Evolutionary conservation across 108 stramenopile species (phyloP), one percentile per base, ranked within the genome.

Genomic region (Stephanodiscus triporus): DNA sequence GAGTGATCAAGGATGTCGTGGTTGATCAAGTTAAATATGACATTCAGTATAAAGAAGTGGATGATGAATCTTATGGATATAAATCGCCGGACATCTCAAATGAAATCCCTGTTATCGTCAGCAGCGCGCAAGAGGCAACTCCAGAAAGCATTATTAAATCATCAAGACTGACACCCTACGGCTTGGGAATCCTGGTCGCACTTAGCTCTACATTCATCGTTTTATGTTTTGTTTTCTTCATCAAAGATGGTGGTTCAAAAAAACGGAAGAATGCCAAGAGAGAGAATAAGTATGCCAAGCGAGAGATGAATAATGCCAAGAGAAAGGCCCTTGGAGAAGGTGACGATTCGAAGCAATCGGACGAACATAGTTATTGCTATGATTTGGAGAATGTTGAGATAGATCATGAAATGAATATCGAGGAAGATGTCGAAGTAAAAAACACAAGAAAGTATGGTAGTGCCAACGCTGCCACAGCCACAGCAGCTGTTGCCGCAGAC

Each of bases 141-240:
- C 66, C 66, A 23, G 60, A 68, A 9, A 50, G 48, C 17, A 34
- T 42, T 22, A 49, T 62, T 24, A 7, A 30, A 38, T 17, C 36
- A 60, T 56, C 47, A 13, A 19, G 9, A 54, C 48, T 58, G n/a
- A 58, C 75, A 14, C 66, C 67, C 37, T 49, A 57, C 51, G 75
- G 75, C 20, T 62, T 68, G 51, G 67, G 30, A 38, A 76, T 76
- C 24, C 49, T 68, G 0, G 75, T 55, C 20, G 75, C 30, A 5
- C 32, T 76, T 22, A 49, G 66, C 0, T 43, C 75, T 2, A 30
- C 75, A n/a, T 76, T 76, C 30, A n/a, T 75, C 47, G 50, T 75
- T 54, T 40, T 42, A 6, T 67, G 53, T 37, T 75, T 60, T 38
- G 0, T 66, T 22, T 9, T 60, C 0, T 75, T 66, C 34, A 10